Evolutionary conservation across 768 basidiomycete genomes (phyloP), one percentile per base, ranked within the genome.

Genomic region (Exsudoporus frostii): DNA sequence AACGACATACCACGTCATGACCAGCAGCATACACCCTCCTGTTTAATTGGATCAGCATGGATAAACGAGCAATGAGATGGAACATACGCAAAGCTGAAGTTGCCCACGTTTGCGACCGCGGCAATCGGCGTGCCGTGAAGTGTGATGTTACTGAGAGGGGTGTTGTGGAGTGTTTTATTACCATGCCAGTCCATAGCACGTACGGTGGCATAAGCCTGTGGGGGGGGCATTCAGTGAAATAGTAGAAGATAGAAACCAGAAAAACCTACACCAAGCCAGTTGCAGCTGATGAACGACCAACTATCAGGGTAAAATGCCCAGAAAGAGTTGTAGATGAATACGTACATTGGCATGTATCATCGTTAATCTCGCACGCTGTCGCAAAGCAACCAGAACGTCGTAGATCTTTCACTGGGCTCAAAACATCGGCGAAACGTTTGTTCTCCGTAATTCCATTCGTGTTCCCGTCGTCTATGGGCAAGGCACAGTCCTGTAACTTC

Each of bases 81-180:
- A 22, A 77, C 83, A 60, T 52, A 85, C 83, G 83, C 85, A 64
- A 86, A 87, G 0, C 80, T 73, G 61, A 86, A 85, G 53, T 83
- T 83, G 56, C 81, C 82, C 32, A 86, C 79, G 46, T 85, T 85
- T 63, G 83, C 78, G 17, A 85, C 74, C 0, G 82, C 79, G 0
- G 82, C 85, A 5, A 86, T 77, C 0, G 80, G 57, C 6, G 64
- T 67, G 2, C 78, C 81, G 36, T 74, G 47, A 25, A 86, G 76
- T 0, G 84, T 84, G 71, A 86, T 84, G 54, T 84, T 84, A 5
- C 57, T 75, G 17, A 76, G 72, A 15, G 74, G 72, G 4, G 75
- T 77, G 29, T 57, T 62, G 49, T 72, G 73, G 20, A 78, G 59
- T 1, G 68, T 69, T 34, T 69, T 53, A 39, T 72, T 77, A 6